A percentile compares a stretch with the other conserved stretches of the same genome.
These are phyloP conservation scores for Ophiostoma ulmi DNA, from an alignment of 2,329 filamentous ascomycete species.

Conservation along the genomic window DNA sequence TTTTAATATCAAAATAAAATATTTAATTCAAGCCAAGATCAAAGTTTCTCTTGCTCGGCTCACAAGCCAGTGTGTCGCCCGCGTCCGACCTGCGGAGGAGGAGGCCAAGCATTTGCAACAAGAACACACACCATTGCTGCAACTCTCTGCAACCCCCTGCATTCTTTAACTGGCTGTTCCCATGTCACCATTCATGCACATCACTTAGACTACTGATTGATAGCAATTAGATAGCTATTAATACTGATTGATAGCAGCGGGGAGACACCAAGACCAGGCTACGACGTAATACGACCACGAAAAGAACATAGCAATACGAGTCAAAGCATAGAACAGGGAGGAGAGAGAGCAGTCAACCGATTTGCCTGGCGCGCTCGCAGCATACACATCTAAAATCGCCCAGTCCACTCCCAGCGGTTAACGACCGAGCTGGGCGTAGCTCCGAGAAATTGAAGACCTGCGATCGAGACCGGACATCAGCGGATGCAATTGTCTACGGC, in stretches of 20 bases:
- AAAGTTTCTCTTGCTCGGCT: not conserved
- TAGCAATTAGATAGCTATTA: constrained; percentile 4
- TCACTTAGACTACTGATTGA: not conserved
- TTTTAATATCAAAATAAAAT: not conserved
- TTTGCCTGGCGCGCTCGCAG: not conserved
- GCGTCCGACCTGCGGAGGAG: constrained; percentile 10
- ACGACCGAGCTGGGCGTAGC: not conserved
- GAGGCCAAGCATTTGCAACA: not conserved
- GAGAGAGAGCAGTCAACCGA: not conserved
- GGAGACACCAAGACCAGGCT: not conserved
- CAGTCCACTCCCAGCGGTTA: not conserved
- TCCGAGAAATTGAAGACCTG: not conserved
- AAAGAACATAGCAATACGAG: not conserved
- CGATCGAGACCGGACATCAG: not conserved
- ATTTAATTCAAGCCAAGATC: not conserved
- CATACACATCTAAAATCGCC: not conserved
- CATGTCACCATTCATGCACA: not conserved
- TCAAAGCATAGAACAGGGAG: not conserved
- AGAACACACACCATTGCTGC: too few relatives aligned
- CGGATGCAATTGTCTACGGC: not conserved
- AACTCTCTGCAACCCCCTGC: not conserved
- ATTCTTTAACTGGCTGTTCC: not conserved
- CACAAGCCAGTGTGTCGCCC: not conserved
- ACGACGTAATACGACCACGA: not conserved
- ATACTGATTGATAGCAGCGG: constrained; percentile 11